Conservation (phyloP, 1,284 basidiomycete genomes). For the Ganoderma boninense region DNA sequence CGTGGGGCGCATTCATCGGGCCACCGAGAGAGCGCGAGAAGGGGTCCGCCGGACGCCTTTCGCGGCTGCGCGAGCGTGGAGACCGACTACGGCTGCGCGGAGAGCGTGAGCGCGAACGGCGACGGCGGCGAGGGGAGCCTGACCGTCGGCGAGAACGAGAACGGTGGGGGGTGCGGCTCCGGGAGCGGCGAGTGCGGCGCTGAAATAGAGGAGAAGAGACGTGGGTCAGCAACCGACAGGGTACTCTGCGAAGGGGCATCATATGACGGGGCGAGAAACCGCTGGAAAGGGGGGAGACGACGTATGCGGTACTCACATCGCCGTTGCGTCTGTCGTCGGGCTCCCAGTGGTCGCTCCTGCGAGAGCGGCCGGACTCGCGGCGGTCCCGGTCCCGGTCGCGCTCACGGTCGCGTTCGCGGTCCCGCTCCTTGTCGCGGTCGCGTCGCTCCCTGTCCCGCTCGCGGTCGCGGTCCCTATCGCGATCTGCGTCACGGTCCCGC, state of each 20-base stretch:
- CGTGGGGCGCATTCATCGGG: conserved; percentile 90
- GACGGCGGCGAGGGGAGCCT: conserved; percentile 55
- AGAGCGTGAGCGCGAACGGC: conserved; percentile 68
- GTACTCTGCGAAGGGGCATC: conserved; percentile 18
- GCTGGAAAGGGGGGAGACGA: conserved; percentile 9
- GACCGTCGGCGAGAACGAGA: conserved; percentile 45
- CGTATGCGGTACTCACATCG: conserved; percentile 55
- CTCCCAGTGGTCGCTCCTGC: conserved; percentile 79
- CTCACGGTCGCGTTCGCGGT: conserved; percentile 40
- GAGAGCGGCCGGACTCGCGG: conserved; percentile 61
- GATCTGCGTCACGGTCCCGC: conserved; percentile 53
- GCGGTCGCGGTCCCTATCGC: conserved; percentile 50
- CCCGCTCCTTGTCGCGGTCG: conserved; percentile 38
- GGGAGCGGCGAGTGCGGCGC: conserved; percentile 56
- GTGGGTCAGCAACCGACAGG: conserved; percentile 23
- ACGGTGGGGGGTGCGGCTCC: conserved; percentile 55
- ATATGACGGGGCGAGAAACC: neutral
- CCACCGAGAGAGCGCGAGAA: conserved; percentile 86
- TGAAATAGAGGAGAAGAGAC: conserved; percentile 34
- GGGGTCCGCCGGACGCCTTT: conserved; percentile 66
- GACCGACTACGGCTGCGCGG: conserved; percentile 54
- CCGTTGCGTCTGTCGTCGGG: conserved; percentile 72
- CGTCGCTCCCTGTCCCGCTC: conserved; percentile 23
- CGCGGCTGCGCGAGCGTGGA: conserved; percentile 67
- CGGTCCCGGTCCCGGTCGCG: conserved; percentile 47